Percentiles rank a stretch among this genome's conserved stretches.
Evolutionary conservation across 1,139 yeast species (phyloP).

Genomic region (Oligophagozyma castellii): DNA sequence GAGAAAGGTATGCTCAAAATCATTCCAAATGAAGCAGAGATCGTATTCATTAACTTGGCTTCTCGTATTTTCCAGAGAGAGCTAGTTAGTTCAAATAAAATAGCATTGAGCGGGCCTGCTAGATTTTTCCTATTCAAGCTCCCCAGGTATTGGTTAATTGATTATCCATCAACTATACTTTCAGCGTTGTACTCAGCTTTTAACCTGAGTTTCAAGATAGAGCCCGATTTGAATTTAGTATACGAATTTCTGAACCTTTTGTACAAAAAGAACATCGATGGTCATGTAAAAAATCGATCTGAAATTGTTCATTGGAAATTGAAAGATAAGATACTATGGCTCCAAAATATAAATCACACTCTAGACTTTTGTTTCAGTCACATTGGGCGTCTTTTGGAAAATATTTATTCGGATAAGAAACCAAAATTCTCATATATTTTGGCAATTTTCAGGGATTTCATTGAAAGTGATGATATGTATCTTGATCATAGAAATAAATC

Average conservation of each 20-base stretch:
- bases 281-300: too few species aligned
- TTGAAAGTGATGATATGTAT: too few species aligned
- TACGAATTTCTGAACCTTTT: not conserved
- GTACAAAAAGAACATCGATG: not conserved
- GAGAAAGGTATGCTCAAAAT: too few species aligned
- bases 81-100: too few species aligned
- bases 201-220: too few species aligned
- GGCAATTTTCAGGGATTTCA: constrained; percentile 35
- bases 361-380: constrained; percentile 37
- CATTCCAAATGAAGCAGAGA: too few species aligned
- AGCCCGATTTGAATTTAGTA: too few species aligned
- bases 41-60: too few species aligned
- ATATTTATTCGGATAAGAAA: constrained; percentile 36
- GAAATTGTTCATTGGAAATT: constrained; percentile 30
- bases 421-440: constrained; percentile 53
- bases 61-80: too few species aligned
- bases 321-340: constrained; percentile 41
- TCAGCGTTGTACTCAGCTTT: constrained; percentile 41
- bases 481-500: too few species aligned
- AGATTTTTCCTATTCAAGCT: constrained; percentile 32
- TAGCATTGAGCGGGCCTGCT: too few species aligned
- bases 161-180: constrained; percentile 35
- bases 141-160: constrained; percentile 50
- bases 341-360: constrained; percentile 32
- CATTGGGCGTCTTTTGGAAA: constrained; percentile 32